These are phyloP conservation scores for Umbelopsis vinacea DNA, from an alignment of 192 early-diverging fungal genomes.

Conservation along the genomic window DNA sequence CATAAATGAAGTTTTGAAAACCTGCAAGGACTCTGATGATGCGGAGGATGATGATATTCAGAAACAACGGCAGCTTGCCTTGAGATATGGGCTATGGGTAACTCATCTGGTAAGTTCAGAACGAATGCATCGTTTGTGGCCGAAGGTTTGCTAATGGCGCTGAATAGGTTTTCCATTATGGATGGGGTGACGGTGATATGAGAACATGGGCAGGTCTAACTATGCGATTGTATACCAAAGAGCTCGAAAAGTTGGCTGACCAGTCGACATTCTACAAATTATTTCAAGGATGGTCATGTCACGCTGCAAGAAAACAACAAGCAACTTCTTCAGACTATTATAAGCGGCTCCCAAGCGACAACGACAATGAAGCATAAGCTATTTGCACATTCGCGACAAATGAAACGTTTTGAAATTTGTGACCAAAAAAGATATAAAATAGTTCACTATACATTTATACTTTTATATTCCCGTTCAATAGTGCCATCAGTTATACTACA, in stretches of 20 bases:
- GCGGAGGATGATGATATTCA: not conserved
- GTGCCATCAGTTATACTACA: no score
- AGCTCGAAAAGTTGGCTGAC: not conserved
- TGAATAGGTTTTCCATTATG: not conserved
- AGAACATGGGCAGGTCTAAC: not conserved
- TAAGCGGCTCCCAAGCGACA: no score
- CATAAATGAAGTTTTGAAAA: not conserved
- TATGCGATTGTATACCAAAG: not conserved
- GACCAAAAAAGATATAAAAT: no score
- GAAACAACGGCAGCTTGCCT: slow-evolving; percentile 24
- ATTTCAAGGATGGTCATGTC: not conserved
- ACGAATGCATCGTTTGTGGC: not conserved
- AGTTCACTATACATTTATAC: no score
- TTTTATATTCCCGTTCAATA: no score
- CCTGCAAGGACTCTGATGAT: not conserved
- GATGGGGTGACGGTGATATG: not conserved
- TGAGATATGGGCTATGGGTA: slow-evolving; percentile 28
- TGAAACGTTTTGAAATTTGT: no score
- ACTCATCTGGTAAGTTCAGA: slow-evolving; percentile 19
- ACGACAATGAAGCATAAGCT: no score
- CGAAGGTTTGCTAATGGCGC: not conserved
- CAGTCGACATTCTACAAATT: not conserved
- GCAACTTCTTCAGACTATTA: not conserved
- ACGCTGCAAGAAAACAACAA: not conserved
- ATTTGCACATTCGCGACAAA: no score